Evolutionary conservation across 2,329 filamentous ascomycete species (phyloP).

Genomic region (Periglandula ipomoeae): DNA sequence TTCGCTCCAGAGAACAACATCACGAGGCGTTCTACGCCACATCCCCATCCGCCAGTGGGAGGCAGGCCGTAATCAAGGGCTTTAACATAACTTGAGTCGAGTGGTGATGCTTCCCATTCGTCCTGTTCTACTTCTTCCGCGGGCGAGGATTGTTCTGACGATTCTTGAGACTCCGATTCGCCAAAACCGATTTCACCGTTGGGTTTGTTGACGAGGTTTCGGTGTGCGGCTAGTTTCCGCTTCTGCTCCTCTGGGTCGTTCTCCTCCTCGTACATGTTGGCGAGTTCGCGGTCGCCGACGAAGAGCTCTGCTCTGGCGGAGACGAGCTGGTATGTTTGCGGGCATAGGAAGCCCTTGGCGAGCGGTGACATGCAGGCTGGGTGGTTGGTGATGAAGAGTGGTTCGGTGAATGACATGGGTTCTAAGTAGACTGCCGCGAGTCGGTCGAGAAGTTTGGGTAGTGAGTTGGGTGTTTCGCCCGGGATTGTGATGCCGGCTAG

Average conservation of each 20-base stretch:
- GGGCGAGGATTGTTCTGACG: slow-evolving; percentile 29
- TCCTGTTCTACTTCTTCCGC: slow-evolving; percentile 23
- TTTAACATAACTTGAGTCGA: slow-evolving; percentile 74
- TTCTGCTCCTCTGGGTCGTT: slow-evolving; percentile 85
- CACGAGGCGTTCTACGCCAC: slow-evolving; percentile 79
- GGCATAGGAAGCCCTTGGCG: slow-evolving; percentile 74
- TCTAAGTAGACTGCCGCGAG: slow-evolving; percentile 73
- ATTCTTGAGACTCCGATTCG: slow-evolving; percentile 2
- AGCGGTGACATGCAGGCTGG: slow-evolving; percentile 87
- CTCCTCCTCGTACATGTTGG: slow-evolving; percentile 98
- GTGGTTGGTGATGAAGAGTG: slow-evolving; percentile 83
- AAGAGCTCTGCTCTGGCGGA: slow-evolving; percentile 82
- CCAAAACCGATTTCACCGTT: slow-evolving; percentile 24
- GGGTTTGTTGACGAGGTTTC: slow-evolving; percentile 26
- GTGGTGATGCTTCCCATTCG: slow-evolving; percentile 35
- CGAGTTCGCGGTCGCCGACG: slow-evolving; percentile 68
- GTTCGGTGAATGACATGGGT: slow-evolving; percentile 54
- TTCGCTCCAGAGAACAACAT: slow-evolving; percentile 80
- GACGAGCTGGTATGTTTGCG: slow-evolving; percentile 58
- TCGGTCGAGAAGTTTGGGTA: slow-evolving; percentile 67
- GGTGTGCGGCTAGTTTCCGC: slow-evolving; percentile 62
- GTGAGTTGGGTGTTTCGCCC: slow-evolving; percentile 49
- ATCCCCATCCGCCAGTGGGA: slow-evolving; percentile 96
- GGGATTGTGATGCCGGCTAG: slow-evolving; percentile 58
- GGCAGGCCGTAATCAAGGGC: slow-evolving; percentile 83